Evolutionary conservation across 2,329 filamentous ascomycete species (phyloP).

Genomic region (Pseudogymnoascus sp.): DNA sequence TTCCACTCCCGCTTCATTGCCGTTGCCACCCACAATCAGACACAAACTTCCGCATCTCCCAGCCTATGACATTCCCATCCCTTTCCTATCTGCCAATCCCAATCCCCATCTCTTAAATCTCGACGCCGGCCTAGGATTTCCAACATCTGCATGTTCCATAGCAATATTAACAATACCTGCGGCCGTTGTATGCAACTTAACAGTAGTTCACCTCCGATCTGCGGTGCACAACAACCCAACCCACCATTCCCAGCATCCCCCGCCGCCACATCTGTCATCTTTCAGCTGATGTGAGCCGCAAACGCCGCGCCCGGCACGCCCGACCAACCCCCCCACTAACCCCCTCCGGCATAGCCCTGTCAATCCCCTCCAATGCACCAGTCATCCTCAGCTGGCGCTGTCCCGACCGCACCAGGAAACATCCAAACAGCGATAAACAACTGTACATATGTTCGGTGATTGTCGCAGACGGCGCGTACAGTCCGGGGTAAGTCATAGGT

Average conservation of each 20-base stretch:
- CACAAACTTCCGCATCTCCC: neutral
- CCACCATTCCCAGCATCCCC: neutral
- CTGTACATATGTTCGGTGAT: neutral
- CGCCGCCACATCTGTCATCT: constrained; percentile 5
- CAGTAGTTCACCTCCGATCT: neutral
- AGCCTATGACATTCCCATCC: neutral
- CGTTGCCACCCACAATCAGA: neutral
- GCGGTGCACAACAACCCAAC: neutral
- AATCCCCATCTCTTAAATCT: neutral
- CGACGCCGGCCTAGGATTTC: neutral
- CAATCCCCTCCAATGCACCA: neutral
- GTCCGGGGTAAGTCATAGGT: neutral
- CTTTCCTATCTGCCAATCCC: neutral
- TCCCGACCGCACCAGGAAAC: neutral
- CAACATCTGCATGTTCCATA: constrained; percentile 1
- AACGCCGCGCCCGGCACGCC: neutral
- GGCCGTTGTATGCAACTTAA: neutral
- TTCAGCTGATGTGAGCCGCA: constrained; percentile 7
- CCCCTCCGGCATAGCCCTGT: neutral
- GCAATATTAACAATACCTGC: neutral
- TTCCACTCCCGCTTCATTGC: neutral
- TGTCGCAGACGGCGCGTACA: neutral
- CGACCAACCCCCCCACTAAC: neutral
- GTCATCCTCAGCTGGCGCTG: neutral
- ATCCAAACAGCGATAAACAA: neutral